Evolutionary conservation across 148 eudicot species (phyloP), one percentile per base, ranked within the genome.

Genomic region (Talinum fruticosum): DNA sequence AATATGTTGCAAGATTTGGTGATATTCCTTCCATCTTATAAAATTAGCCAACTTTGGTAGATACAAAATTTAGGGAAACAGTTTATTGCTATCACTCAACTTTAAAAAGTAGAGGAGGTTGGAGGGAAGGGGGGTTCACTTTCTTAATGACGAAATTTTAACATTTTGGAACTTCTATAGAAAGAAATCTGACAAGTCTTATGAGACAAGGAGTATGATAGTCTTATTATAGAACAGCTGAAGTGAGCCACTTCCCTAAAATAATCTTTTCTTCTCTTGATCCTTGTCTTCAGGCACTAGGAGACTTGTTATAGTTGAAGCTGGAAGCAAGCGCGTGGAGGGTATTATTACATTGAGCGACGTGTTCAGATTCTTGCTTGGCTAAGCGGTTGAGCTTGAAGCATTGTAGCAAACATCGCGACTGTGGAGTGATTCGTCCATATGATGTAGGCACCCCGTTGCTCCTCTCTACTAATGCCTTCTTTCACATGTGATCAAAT

Each of bases 281-380:
- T 29, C 18, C 38, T 77, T 73, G 66, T 79, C 38, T 80, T 80
- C 93, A 94, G 98, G 97, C 32, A 92, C 88, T 10, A 87, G 98
- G 83, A 87, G 97, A 77, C 95, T 94, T 76, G 91, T 94, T 18
- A 88, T 94, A 57, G 98, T 94, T 70, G 98, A 94, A 84, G 98
- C 98, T 67, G 98, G 98, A 13, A 94, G 97, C 89, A 94, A 94
- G 88, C 98, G 93, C 8, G 98, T 94, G 2, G 95, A 94, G 76
- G 98, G 98, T 32, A 89, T 92, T 66, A 84, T 94, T 78, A 89
- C 97, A 44, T 59, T 94, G 80, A 92, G 90, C 23, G 98, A 94
- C 30, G 88, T 94, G 34, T 88, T 94, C 87, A 86, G 85, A 72
- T 92, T 92, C 87, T 86, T 94, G 90, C 88, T 94, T 75, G 88